Evolutionary conservation across 495 filamentous ascomycete genomes (phyloP).

Genomic region (Penicillium lividum): DNA sequence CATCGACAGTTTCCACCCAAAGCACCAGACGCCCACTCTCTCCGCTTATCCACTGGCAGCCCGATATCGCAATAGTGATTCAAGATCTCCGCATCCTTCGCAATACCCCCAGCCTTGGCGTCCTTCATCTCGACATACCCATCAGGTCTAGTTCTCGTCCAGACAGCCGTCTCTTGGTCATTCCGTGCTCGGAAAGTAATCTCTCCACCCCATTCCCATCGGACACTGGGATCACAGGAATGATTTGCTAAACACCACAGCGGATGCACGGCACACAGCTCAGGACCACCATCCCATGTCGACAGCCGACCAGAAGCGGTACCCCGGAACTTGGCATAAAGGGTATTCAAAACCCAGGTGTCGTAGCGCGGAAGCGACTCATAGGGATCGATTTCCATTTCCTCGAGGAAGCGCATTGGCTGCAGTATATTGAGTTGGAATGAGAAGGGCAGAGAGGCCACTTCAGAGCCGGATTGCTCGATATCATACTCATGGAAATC

Average conservation of each 20-base stretch:
- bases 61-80: slow-evolving; percentile 94
- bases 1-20: slow-evolving; percentile 87
- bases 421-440: slow-evolving; percentile 82
- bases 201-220: slow-evolving; percentile 89
- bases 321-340: slow-evolving; percentile 90
- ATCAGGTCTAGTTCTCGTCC: slow-evolving; percentile 34
- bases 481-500: slow-evolving; percentile 56
- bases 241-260: slow-evolving; percentile 87
- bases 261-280: slow-evolving; percentile 76
- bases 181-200: slow-evolving; percentile 65
- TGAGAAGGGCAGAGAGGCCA: slow-evolving; percentile 71
- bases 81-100: slow-evolving; percentile 77
- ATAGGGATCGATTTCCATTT: slow-evolving; percentile 90
- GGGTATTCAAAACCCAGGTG: slow-evolving; percentile 90
- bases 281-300: slow-evolving; percentile 69
- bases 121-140: slow-evolving; percentile 19
- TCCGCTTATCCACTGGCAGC: slow-evolving; percentile 70
- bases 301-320: slow-evolving; percentile 83
- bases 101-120: slow-evolving; percentile 54
- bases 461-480: slow-evolving; percentile 7
- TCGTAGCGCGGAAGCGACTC: slow-evolving; percentile 64
- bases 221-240: slow-evolving; percentile 89
- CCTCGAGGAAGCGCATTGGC: slow-evolving; percentile 82
- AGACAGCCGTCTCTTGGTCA: slow-evolving; percentile 46
- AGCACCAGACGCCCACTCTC: slow-evolving; percentile 85